Conservation (phyloP, 371 early-diverging fungal species). For the Parasitella parasitica region DNA sequence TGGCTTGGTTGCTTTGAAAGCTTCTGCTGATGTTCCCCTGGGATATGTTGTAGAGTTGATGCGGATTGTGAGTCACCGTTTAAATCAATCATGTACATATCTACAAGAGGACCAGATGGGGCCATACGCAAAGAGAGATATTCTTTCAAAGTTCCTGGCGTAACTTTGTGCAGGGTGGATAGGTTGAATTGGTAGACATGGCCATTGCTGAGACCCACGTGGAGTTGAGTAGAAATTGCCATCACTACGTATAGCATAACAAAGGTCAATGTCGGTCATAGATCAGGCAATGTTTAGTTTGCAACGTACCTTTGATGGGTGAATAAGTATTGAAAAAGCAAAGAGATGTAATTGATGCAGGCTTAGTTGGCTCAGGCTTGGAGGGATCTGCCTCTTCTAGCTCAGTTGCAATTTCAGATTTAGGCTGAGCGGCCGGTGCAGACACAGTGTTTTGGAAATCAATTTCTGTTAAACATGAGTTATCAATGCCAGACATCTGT, state of each 20-base stretch:
- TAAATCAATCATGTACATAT: slow-evolving; percentile 28
- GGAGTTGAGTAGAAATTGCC: slow-evolving; percentile 18
- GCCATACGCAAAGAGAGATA: not conserved
- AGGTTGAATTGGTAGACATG: slow-evolving; percentile 33
- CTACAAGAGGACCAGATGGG: slow-evolving; percentile 1
- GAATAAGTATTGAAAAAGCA: slow-evolving; percentile 27
- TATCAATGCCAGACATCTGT: not conserved
- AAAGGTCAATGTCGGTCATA: not conserved
- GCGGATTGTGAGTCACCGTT: slow-evolving; percentile 15
- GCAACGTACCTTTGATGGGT: slow-evolving; percentile 15
- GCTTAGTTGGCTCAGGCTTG: slow-evolving; percentile 4
- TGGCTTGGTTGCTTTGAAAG: slow-evolving; percentile 6
- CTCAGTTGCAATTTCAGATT: slow-evolving; percentile 5
- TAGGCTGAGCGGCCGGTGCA: slow-evolving; percentile 1
- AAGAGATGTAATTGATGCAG: slow-evolving; percentile 9
- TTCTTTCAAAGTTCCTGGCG: slow-evolving; percentile 4
- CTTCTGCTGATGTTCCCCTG: not conserved
- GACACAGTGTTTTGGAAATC: slow-evolving; percentile 8
- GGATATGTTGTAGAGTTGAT: not conserved
- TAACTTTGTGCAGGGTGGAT: slow-evolving; percentile 3
- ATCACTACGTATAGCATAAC: slow-evolving; percentile 3
- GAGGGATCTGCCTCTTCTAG: slow-evolving; percentile 10
- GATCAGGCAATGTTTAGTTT: not conserved
- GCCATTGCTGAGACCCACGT: slow-evolving; percentile 35
- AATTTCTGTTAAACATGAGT: not conserved